Conservation (phyloP, 2,329 filamentous ascomycete genomes). For the Cadophora malorum region DNA sequence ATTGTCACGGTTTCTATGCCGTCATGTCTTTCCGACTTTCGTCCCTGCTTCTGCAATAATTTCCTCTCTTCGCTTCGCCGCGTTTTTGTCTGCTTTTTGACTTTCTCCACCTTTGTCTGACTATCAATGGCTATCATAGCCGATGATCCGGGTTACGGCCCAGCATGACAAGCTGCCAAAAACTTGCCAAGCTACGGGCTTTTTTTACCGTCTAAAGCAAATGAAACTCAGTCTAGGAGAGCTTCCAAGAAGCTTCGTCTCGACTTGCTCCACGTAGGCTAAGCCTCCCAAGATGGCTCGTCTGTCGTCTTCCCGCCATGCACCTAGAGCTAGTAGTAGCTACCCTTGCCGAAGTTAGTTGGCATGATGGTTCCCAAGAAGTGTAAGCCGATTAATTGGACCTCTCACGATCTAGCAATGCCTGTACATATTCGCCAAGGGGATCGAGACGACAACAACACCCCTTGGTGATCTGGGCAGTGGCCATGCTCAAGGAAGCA, state of each 20-base stretch:
- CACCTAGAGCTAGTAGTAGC: neutral
- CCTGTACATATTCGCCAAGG: constrained; percentile 22
- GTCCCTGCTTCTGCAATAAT: neutral
- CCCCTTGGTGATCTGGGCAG: constrained; percentile 14
- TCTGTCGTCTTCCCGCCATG: neutral
- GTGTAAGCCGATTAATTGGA: neutral
- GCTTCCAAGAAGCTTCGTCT: constrained; percentile 18
- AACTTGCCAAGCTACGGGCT: constrained; percentile 7
- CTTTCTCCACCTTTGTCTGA: neutral
- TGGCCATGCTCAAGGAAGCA: constrained; percentile 1
- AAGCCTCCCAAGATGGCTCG: constrained; percentile 7
- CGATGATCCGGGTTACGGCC: neutral
- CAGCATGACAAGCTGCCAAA: constrained; percentile 12
- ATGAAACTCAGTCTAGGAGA: neutral
- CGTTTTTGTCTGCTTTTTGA: neutral
- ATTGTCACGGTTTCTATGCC: neutral
- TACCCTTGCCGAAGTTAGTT: neutral
- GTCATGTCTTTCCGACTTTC: neutral
- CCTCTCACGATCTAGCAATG: constrained; percentile 1
- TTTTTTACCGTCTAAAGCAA: constrained; percentile 7
- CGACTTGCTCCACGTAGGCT: constrained; percentile 3
- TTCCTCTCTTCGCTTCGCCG: neutral
- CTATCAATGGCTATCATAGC: neutral
- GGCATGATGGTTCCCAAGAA: neutral
- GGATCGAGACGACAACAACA: constrained; percentile 2